Evolutionary conservation across 169 alveolate species (phyloP).

Genomic region (Plasmodium blacklocki): DNA sequence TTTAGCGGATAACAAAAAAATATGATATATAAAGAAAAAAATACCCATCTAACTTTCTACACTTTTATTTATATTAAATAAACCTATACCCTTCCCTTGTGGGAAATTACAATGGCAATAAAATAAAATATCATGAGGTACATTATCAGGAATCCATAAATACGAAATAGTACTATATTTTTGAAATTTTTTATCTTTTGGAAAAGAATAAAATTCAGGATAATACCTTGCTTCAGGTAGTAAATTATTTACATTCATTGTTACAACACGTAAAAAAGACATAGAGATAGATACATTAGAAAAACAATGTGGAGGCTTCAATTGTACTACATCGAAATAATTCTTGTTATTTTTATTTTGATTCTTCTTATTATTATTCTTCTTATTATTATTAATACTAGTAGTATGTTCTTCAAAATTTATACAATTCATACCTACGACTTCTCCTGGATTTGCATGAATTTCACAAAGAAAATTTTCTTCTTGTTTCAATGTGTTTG

Average conservation of each 20-base stretch:
- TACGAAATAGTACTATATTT: conserved; percentile 40
- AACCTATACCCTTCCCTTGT: not conserved
- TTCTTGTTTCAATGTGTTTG: conserved; percentile 3
- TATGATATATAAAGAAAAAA: too few relatives aligned
- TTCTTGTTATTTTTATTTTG: conserved; percentile 6
- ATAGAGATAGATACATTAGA: conserved; percentile 23
- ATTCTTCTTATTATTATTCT: too few relatives aligned
- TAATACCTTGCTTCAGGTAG: conserved; percentile 46
- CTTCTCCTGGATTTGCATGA: conserved; percentile 41
- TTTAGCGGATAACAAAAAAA: too few relatives aligned
- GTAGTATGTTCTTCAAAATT: too few relatives aligned
- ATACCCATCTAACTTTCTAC: not conserved
- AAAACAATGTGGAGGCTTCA: conserved; percentile 47
- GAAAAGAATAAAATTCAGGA: conserved; percentile 36
- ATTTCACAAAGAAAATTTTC: conserved; percentile 13
- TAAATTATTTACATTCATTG: conserved; percentile 31
- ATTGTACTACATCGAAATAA: not conserved
- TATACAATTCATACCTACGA: conserved; percentile 50
- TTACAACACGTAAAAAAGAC: not conserved
- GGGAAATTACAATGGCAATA: conserved; percentile 20
- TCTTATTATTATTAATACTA: too few relatives aligned
- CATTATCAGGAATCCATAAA: conserved; percentile 35
- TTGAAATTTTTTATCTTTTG: conserved; percentile 23
- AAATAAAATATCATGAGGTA: conserved; percentile 7
- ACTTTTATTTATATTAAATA: not conserved